Conservation (phyloP, 352 stramenopile genomes). For the Plasmopara muralis region DNA sequence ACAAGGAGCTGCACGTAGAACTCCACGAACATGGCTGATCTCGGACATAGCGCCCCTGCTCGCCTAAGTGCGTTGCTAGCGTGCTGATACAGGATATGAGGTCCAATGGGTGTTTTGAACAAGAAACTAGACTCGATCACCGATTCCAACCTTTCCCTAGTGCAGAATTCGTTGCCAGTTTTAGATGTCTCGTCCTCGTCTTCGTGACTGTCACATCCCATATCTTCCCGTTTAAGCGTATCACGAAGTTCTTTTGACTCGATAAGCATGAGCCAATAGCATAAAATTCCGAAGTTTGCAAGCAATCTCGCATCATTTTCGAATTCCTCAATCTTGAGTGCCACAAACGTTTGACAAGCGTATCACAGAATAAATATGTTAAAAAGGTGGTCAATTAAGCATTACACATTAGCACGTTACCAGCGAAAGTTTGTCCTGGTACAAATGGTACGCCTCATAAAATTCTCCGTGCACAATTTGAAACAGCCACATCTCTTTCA, state of each 20-base stretch:
- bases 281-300: slow-evolving; percentile 68
- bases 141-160: slow-evolving; percentile 26
- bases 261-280: slow-evolving; percentile 80
- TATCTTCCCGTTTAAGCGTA: slow-evolving; percentile 31
- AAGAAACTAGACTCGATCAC: slow-evolving; percentile 50
- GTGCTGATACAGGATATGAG: slow-evolving; percentile 71
- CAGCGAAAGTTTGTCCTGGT: slow-evolving; percentile 65
- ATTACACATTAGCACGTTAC: slow-evolving; percentile 19
- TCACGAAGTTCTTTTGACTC: slow-evolving; percentile 63
- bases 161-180: slow-evolving; percentile 3
- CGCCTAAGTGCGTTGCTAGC: slow-evolving; percentile 45
- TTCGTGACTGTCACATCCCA: slow-evolving; percentile 23
- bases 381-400: not conserved
- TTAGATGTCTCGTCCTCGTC: slow-evolving; percentile 15
- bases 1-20: slow-evolving; percentile 68
- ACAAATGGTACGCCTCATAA: slow-evolving; percentile 73
- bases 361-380: slow-evolving; percentile 2
- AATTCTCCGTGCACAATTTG: slow-evolving; percentile 66
- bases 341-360: not conserved
- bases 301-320: slow-evolving; percentile 55
- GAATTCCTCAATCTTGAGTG: slow-evolving; percentile 26
- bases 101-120: slow-evolving; percentile 61
- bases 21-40: slow-evolving; percentile 57
- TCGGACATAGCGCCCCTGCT: slow-evolving; percentile 47
- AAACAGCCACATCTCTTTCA: slow-evolving; percentile 72